Evolutionary conservation across 768 basidiomycete genomes (phyloP), one percentile per base, ranked within the genome.

Genomic region (Russula ochroleuca): DNA sequence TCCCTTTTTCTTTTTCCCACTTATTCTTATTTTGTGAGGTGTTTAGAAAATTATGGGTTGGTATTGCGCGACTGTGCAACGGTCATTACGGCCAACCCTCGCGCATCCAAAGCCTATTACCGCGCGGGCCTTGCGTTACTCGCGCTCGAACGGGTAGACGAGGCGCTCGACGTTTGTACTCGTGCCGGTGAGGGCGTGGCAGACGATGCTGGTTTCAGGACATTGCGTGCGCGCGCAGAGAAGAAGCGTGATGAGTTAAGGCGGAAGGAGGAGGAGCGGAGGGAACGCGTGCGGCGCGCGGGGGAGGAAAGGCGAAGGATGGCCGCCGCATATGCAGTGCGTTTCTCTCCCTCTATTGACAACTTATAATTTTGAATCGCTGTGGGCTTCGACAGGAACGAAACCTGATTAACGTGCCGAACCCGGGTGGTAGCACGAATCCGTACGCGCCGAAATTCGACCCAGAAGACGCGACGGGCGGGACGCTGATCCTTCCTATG

Each of bases 41-140:
- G 14, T 11, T 2, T 45, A 94, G 94, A 90, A 73, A 99, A 98
- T 73, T 90, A 89, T 69, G 92, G 94, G 10, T 82, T 85, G 31
- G 92, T 92, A 8, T 79, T 99, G 49, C 80, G 83, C 64, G 97
- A 98, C 73, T 92, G 91, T 71, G 90, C 91, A 11, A 82, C 77
- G 58, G 90, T 85, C 0, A 76, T 97, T 33, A 72, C 72, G 0
- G 61, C 84, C n/a, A 88, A 90, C 70, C 75, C 80, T 0, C 78
- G 74, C 49, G 85, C 87, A 2, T 81, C 88, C 2, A 98, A 99
- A 71, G 92, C 92, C 2, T 85, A 86, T 68, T 97, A 91, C 72
- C 86, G 97, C 40, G 94, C 94, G 10, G 86, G 86, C 0, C 72
- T 84, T 57, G 93, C 93, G 1, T 79, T 98, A 5, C 58, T 92